Evolutionary conservation across 148 eudicot species (phyloP), one percentile per base, ranked within the genome.

Genomic region (Amaranthus palmeri): DNA sequence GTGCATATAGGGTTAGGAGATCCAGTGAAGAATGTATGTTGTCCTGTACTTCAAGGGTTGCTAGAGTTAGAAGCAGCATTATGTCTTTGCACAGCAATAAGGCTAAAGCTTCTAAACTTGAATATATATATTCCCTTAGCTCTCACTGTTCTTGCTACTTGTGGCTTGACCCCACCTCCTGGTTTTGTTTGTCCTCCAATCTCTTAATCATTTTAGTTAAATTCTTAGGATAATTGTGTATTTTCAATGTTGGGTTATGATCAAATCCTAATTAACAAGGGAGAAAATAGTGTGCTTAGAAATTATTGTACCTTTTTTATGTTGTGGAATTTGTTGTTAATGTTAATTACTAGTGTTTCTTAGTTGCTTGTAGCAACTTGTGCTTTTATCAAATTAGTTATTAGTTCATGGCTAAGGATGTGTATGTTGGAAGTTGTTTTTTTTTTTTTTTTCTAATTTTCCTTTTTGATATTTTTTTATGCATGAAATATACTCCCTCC

Each of bases 41-140:
- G 99, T 62, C 99, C 97, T 2, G 96, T 95, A 72, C 70, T 95
- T 12, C 81, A 85, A 83, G 97, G 97, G 40, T 81, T 95, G 78
- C 85, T 89, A 4, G 97, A 95, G 84, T 81, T 95, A 6, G 98
- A 95, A 76, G 98, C 98, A 7, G 96, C 98, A 5, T 25, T 95
- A 40, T 95, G 99, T 79, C 83, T 95, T 6, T 95, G 99, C 88
- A 89, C 96, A 0, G 83, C 88, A 42, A 84, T 95, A 76, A 95
- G 93, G 79, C 79, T 92, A 1, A 93, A 88, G 74, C 88, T 95
- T 42, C 87, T 95, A 1, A 92, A 95, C 74, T 85, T 92, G 52
- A 88, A 87, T 73, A 83, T 91, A 48, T 88, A 79, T 54, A 75
- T 89, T 74, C 92, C 96, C 0, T 61, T 95, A 43, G 99, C 99